A percentile compares a stretch with the other conserved stretches of the same genome.
These are phyloP conservation scores for Neofusicoccum sp. DNA, from an alignment of 2,329 filamentous ascomycete species.

Conservation along the genomic window DNA sequence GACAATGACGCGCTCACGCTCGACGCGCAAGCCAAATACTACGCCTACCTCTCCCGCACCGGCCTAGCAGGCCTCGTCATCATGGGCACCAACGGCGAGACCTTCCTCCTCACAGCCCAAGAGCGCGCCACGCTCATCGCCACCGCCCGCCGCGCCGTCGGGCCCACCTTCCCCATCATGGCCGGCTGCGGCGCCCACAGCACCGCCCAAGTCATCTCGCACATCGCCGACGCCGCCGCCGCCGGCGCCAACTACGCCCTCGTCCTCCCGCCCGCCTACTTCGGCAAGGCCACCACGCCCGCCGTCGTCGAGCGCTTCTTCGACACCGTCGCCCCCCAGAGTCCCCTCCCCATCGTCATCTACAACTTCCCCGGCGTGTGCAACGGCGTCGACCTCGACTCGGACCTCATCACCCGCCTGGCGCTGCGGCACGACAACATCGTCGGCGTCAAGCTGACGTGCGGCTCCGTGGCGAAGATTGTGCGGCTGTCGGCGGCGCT, in stretches of 20 bases:
- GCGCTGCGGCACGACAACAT: conserved; percentile 59
- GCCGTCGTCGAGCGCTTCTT: conserved; percentile 44
- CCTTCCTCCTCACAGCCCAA: conserved; percentile 45
- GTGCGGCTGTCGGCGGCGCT: conserved; percentile 57
- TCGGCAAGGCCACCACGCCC: conserved; percentile 43
- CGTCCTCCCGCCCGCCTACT: conserved; percentile 46
- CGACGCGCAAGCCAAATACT: conserved; percentile 43
- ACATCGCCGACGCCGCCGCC: conserved; percentile 40
- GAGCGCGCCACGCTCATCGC: conserved; percentile 42
- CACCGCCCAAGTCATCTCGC: conserved; percentile 45
- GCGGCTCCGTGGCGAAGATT: conserved; percentile 72
- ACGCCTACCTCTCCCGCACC: conserved; percentile 43
- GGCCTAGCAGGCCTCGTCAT: conserved; percentile 46
- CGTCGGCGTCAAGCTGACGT: conserved; percentile 69
- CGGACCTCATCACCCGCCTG: conserved; percentile 60
- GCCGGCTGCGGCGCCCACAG: conserved; percentile 44
- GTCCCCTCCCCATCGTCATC: conserved; percentile 63
- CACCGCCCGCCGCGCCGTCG: conserved; percentile 43
- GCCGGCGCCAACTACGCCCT: conserved; percentile 46
- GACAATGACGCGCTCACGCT: conserved; percentile 43
- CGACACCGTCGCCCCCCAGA: conserved; percentile 55
- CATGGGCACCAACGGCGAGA: conserved; percentile 49
- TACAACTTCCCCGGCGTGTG: conserved; percentile 72
- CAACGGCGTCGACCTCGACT: conserved; percentile 66
- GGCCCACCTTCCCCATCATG: conserved; percentile 44